phyloP scores from a whole-genome alignment of 2,329 filamentous ascomycete species.

The Beauveria australis region DNA sequence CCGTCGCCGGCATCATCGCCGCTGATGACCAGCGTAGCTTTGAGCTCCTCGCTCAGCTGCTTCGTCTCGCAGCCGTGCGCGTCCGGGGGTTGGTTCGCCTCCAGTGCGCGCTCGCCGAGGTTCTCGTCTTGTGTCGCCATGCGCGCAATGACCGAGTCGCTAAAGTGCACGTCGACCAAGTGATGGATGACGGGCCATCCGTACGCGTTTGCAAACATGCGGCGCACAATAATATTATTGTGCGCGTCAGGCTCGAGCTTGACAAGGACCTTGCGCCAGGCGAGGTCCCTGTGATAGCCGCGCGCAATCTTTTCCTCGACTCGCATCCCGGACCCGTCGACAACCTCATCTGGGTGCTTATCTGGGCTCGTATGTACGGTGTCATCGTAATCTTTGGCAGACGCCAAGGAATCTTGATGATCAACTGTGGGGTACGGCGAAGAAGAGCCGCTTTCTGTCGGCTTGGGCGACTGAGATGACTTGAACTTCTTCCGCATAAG shows the following conservation, averaged over 20 bases:
- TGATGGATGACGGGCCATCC: slow-evolving; percentile 97
- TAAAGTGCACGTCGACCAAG: slow-evolving; percentile 89
- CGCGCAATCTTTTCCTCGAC: slow-evolving; percentile 97
- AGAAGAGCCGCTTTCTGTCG: slow-evolving; percentile 22
- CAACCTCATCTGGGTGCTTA: slow-evolving; percentile 27
- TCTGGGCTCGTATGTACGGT: slow-evolving; percentile 37
- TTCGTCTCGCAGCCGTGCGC: slow-evolving; percentile 59
- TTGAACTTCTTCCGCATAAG: slow-evolving; percentile 23
- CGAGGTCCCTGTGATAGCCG: slow-evolving; percentile 83
- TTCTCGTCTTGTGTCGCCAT: slow-evolving; percentile 60
- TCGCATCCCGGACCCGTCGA: slow-evolving; percentile 64
- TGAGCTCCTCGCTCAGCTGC: slow-evolving; percentile 8
- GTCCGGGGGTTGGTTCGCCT: slow-evolving; percentile 45
- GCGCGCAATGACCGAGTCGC: slow-evolving; percentile 54
- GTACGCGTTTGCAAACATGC: slow-evolving; percentile 95
- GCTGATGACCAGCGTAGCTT: not conserved
- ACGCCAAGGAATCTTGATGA: slow-evolving; percentile 36
- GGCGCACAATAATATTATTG: slow-evolving; percentile 94
- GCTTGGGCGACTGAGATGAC: slow-evolving; percentile 16
- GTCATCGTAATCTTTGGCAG: slow-evolving; percentile 45
- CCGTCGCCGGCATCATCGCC: not conserved
- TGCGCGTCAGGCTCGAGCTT: slow-evolving; percentile 94
- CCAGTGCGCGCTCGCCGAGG: slow-evolving; percentile 60
- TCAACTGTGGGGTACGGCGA: slow-evolving; percentile 26
- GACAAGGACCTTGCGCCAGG: slow-evolving; percentile 95